These are phyloP conservation scores for Ilyonectria destructans DNA, from an alignment of 2,329 filamentous ascomycete species.

Conservation along the genomic window DNA sequence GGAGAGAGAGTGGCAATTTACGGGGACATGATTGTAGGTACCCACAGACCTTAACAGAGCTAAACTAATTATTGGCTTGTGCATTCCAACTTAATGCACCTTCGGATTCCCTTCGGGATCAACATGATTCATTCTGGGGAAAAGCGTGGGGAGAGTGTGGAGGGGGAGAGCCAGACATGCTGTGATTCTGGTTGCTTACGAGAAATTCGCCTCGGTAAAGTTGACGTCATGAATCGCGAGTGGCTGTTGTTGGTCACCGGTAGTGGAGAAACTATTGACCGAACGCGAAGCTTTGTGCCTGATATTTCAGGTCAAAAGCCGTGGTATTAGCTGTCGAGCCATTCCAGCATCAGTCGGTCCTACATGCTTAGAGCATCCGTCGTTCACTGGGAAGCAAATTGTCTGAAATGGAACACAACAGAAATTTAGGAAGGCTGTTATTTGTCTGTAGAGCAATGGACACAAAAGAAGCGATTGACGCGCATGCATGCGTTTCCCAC, in stretches of 20 bases:
- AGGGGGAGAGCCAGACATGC: neutral
- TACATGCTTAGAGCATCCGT: too few species aligned
- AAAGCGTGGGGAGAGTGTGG: conserved; percentile 6
- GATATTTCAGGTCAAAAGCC: too few species aligned
- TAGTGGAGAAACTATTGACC: neutral
- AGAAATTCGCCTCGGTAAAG: conserved; percentile 8
- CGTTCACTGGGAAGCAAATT: too few species aligned
- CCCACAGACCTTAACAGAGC: neutral
- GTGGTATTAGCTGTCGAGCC: too few species aligned
- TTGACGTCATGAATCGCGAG: neutral
- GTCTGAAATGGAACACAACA: too few species aligned
- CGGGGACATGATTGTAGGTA: neutral
- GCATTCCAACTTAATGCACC: neutral
- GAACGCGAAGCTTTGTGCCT: neutral
- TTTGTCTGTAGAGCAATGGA: too few species aligned
- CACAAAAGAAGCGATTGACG: too few species aligned
- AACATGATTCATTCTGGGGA: neutral
- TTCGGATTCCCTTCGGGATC: neutral
- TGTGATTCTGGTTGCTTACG: neutral
- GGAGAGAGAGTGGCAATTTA: neutral
- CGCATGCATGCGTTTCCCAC: too few species aligned
- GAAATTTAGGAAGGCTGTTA: too few species aligned
- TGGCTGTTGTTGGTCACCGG: neutral
- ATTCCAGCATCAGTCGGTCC: too few species aligned
- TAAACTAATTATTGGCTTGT: neutral